Percentiles rank a stretch among this genome's conserved stretches.
phyloP scores from a whole-genome alignment of 441 rosid species.

The Pelargonium fulgidum region DNA sequence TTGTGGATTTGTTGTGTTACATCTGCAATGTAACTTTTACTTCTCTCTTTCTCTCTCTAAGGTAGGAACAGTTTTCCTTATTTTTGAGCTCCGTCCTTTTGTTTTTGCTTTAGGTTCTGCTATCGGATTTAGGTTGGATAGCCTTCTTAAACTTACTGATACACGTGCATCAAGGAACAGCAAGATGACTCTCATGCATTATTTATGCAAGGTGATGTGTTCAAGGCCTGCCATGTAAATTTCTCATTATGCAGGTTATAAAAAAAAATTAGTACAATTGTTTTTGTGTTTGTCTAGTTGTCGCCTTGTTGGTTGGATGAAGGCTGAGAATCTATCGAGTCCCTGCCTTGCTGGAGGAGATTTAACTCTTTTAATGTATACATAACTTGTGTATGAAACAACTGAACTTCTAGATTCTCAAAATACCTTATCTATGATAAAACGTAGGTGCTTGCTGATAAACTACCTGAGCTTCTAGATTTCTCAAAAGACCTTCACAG shows the following conservation, averaged over 20 bases:
- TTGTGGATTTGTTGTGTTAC: slow-evolving; percentile 2
- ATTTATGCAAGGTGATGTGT: slow-evolving; percentile 86
- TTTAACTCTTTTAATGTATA: background rate
- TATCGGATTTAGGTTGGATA: slow-evolving; percentile 81
- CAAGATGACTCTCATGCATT: slow-evolving; percentile 98
- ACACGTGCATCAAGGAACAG: slow-evolving; percentile 64
- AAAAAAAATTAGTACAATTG: background rate
- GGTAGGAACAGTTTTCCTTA: no score
- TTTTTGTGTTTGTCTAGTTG: background rate
- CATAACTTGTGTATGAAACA: background rate
- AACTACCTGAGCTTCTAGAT: slow-evolving; percentile 81
- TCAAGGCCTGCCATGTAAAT: no score
- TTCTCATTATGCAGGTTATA: no score
- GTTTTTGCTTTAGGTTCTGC: slow-evolving; percentile 63
- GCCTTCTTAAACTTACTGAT: slow-evolving; percentile 93
- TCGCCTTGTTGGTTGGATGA: background rate
- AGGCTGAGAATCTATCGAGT: background rate
- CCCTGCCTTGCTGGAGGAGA: background rate
- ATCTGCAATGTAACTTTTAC: background rate
- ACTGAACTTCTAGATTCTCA: background rate
- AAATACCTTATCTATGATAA: slow-evolving; percentile 14
- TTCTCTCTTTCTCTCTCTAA: background rate
- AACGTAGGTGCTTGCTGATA: slow-evolving; percentile 75
- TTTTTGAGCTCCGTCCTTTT: background rate
- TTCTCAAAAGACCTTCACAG: slow-evolving; percentile 61